Evolutionary conservation across 345 rosid species (phyloP).

Genomic region (Gossypium herbaceum): DNA sequence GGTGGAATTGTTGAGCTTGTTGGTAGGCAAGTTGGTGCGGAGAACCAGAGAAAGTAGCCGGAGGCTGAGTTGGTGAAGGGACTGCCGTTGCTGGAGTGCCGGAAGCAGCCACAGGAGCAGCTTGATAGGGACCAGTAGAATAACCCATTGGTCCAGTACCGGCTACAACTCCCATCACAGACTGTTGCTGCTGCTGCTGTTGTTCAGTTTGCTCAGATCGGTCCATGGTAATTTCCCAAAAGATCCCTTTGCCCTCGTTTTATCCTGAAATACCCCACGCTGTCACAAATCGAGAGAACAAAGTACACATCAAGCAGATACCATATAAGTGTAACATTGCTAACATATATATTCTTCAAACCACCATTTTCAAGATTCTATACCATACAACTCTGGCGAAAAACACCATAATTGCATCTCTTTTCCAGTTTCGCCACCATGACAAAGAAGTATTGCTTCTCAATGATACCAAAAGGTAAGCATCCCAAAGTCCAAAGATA

Average conservation of each 20-base stretch:
- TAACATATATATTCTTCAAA: background rate
- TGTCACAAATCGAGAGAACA: constrained; percentile 11
- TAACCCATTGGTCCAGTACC: constrained; percentile 6
- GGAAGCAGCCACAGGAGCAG: constrained; percentile 38
- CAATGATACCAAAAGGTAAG: too few species aligned
- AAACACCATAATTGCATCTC: too few species aligned
- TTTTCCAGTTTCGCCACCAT: too few species aligned
- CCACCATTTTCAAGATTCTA: too few species aligned
- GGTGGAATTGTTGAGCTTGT: constrained; percentile 49
- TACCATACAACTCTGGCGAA: too few species aligned
- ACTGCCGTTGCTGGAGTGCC: constrained; percentile 39
- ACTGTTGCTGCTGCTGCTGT: background rate
- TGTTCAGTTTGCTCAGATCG: constrained; percentile 38
- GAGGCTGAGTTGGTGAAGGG: constrained; percentile 33
- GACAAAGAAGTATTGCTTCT: too few species aligned
- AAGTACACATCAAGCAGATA: background rate
- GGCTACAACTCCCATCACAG: background rate
- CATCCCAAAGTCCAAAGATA: too few species aligned
- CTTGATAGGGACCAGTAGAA: constrained; percentile 36
- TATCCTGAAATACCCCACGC: constrained; percentile 21
- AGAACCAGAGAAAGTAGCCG: constrained; percentile 24
- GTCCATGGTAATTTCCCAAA: constrained; percentile 33
- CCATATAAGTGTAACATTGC: too few species aligned
- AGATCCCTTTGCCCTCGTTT: background rate
- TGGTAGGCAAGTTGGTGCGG: constrained; percentile 39